Base-by-base conservation (phyloP, 164 flowering plant species). In the Aristolochia contorta region DNA sequence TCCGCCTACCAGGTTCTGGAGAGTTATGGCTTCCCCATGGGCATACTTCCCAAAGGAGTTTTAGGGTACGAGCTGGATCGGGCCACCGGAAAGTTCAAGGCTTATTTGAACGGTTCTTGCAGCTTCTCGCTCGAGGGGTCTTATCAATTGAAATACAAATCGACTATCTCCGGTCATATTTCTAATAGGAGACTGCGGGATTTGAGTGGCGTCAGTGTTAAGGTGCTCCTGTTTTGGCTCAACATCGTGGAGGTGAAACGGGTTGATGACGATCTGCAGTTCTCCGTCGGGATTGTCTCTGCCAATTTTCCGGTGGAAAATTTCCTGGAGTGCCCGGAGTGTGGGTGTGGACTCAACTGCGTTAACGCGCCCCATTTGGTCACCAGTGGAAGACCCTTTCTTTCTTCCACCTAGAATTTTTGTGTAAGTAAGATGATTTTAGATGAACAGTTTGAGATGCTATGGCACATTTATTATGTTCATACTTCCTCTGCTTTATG, bases 271-370 rank as follows among this genome's bases (percentile, higher is more conserved):
- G 80, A 76, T 20, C 78, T 86, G 27, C 63, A 63, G 4, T 80
- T 87, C 78, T 84, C 86, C 0, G 85, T 87, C 12, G 88, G 90
- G 16, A 71, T 84, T 6, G 74, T 72, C 53, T 82, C 88, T 8
- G 84, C 88, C 5, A 46, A 55, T 22, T 85, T 81, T 43, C 63
- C 81, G 4, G 19, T 79, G 6, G 73, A 67, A n/a, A 77, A 80
- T 59, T 85, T 85, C 59, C 54, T 16, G 4, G 80, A 75, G 70
- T 65, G 62, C 25, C 88, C 91, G 30, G 78, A 74, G 65, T 83
- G 91, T 59, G 88, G 84, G 3, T 85, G 88, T 66, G 91, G 91
- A 2, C 51, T 83, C 1, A 65, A 77, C 16, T 81, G 91, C 41
- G 43, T 43, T 23, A 15, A 41, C 16, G 33, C 9, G 61, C 22